Evolutionary conservation across 352 stramenopile genomes (phyloP), one percentile per base, ranked within the genome.

Genomic region (Lagenidium giganteum): DNA sequence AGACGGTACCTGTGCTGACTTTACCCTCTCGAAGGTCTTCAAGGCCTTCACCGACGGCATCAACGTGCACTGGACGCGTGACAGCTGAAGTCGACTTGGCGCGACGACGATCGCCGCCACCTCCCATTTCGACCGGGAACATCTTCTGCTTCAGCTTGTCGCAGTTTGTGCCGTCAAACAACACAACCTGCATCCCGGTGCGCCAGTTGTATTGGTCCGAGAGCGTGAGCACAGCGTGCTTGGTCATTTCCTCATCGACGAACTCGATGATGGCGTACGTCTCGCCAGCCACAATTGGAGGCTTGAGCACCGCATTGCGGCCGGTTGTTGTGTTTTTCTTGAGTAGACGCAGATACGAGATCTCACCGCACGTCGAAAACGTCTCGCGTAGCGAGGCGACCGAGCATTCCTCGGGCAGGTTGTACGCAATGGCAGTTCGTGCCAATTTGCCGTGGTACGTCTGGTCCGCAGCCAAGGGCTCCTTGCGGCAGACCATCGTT

Each of bases 1-100:
- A 93, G 8, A 93, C 81, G 5, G 76, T 88, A 3, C 81, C 81
- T n/a, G 81, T 93, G 60, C 79, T 93, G 37, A 93, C 81, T 45
- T 91, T 93, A 48, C 81, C 81, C 59, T 93, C 81, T 39, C 76
- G 78, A n/a, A 93, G 52, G 44, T 87, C 78, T 27, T 90, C 76
- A 8, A 93, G 54, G 5, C 81, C 81, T 70, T 93, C 81, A 16
- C 81, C 81, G 7, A 93, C 81, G 0, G 79, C 61, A 45, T 93
- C 81, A 7, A 93, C 81, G 41, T 93, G 81, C 20, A 93, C 78
- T 2, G 71, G 71, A 13, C 79, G 79, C 5, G 67, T 75, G 7
- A 91, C 45, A 3, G 76, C 78, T 13, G 78, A 87, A 1, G 81
- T 72, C 35, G 81, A 93, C 56, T 90, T 87, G 30, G 78, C 81